Percentiles rank a stretch among this genome's conserved stretches.
phyloP scores from a whole-genome alignment of 2,329 filamentous ascomycete species.

The Neonectria faginata region DNA sequence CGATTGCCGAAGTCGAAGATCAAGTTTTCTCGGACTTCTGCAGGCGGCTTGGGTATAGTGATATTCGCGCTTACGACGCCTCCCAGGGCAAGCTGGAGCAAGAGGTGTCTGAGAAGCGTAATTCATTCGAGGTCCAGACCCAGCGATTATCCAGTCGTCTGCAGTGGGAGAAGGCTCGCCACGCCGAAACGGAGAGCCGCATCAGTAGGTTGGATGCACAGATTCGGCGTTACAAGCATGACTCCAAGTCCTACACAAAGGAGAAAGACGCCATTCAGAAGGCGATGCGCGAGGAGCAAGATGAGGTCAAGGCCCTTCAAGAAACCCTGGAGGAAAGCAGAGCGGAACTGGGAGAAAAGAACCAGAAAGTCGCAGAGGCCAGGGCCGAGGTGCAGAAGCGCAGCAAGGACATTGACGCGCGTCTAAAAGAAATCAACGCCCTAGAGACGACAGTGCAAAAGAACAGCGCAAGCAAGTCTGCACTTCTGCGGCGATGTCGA shows the following conservation, averaged over 20 bases:
- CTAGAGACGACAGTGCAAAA: conserved; percentile 90
- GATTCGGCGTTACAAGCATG: conserved; percentile 72
- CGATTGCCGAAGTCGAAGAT: conserved; percentile 87
- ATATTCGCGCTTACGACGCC: conserved; percentile 92
- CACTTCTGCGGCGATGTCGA: conserved; percentile 86
- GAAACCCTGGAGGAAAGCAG: conserved; percentile 78
- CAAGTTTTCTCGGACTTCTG: conserved; percentile 90
- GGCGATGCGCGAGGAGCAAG: conserved; percentile 77
- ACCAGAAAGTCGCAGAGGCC: conserved; percentile 80
- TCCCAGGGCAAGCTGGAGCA: conserved; percentile 94
- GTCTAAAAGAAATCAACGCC: conserved; percentile 77
- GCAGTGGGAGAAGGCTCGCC: conserved; percentile 66
- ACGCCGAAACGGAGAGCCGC: conserved; percentile 72
- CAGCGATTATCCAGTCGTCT: conserved; percentile 75
- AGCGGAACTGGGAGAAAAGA: conserved; percentile 74
- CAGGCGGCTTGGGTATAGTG: conserved; percentile 83
- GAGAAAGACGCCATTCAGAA: conserved; percentile 82
- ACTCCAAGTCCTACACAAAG: conserved; percentile 76
- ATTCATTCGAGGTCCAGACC: conserved; percentile 87
- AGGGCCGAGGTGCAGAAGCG: conserved; percentile 85
- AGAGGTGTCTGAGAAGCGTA: conserved; percentile 86
- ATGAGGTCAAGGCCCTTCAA: conserved; percentile 80
- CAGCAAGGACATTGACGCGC: conserved; percentile 82
- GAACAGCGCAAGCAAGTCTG: conserved; percentile 85
- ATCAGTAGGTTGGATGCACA: conserved; percentile 76